Conservation (phyloP, 805 yeast genomes). For the Sugiyamaella floridensis region DNA sequence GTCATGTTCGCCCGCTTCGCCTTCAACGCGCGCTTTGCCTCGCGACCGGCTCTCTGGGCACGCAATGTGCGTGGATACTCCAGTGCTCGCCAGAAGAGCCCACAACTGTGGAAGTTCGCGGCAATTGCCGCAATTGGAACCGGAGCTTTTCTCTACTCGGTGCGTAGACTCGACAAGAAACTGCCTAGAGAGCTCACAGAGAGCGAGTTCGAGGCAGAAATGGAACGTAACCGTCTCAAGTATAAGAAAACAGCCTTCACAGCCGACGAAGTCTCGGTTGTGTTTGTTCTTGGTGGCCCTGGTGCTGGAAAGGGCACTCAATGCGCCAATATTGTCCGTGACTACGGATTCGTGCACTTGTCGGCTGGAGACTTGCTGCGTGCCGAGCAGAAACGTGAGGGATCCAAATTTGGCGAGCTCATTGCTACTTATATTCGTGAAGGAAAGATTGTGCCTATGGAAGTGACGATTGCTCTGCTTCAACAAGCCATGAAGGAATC, state of each 20-base stretch:
- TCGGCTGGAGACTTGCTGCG: conserved; percentile 96
- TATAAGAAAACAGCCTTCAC: conserved; percentile 41
- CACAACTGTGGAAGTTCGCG: conserved; percentile 29
- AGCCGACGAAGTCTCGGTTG: conserved; percentile 62
- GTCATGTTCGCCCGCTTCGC: not conserved
- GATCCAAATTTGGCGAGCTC: conserved; percentile 77
- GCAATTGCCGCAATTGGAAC: conserved; percentile 28
- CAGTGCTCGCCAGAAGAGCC: conserved; percentile 17
- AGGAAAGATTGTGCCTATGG: conserved; percentile 91
- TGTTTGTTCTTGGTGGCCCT: conserved; percentile 94
- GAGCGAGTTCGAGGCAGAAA: conserved; percentile 33
- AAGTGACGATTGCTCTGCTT: conserved; percentile 76
- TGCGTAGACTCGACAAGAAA: conserved; percentile 25
- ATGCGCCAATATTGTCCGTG: conserved; percentile 74
- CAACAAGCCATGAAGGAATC: conserved; percentile 64
- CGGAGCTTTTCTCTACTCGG: conserved; percentile 29
- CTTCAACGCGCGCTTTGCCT: not conserved
- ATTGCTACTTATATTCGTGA: conserved; percentile 79
- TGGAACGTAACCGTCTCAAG: conserved; percentile 21
- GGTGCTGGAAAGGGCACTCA: conserved; percentile 98
- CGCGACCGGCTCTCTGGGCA: not conserved
- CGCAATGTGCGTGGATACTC: conserved; percentile 1
- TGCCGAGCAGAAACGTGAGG: conserved; percentile 80
- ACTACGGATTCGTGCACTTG: conserved; percentile 76
- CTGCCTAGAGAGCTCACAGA: conserved; percentile 24